Evolutionary conservation across 2,329 filamentous ascomycete genomes (phyloP).

Genomic region (Thyridium curvatum): DNA sequence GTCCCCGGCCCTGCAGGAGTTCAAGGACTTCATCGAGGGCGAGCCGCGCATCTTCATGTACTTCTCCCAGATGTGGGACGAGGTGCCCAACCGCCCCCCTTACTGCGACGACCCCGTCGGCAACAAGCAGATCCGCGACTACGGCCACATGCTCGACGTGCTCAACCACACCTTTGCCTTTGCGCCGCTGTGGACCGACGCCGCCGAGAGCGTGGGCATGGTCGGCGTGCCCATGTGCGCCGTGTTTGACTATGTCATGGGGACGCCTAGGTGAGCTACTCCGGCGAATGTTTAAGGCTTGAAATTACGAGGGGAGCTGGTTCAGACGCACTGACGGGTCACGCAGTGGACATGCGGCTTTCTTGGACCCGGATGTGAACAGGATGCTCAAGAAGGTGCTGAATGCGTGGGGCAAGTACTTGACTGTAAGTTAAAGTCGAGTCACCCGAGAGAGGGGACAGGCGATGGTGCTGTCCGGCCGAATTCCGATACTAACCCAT

Average conservation of each 20-base stretch:
- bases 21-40: constrained; percentile 58
- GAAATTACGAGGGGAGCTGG: neutral
- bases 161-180: constrained; percentile 53
- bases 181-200: constrained; percentile 47
- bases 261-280: constrained; percentile 36
- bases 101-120: constrained; percentile 59
- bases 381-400: constrained; percentile 45
- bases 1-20: constrained; percentile 56
- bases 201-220: constrained; percentile 42
- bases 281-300: too few relatives aligned
- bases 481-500: neutral
- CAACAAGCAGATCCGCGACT: constrained; percentile 56
- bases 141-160: constrained; percentile 58
- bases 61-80: constrained; percentile 61
- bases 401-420: constrained; percentile 50
- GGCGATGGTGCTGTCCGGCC: too few relatives aligned
- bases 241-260: constrained; percentile 52
- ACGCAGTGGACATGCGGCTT: constrained; percentile 43
- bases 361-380: constrained; percentile 49
- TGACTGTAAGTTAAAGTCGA: constrained; percentile 35
- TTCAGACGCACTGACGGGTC: too few relatives aligned
- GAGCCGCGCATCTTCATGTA: constrained; percentile 61
- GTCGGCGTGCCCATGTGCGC: constrained; percentile 48
- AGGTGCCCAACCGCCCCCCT: constrained; percentile 54
- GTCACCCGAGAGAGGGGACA: too few relatives aligned